Conservation (phyloP, 805 yeast genomes). For the Pachysolen tannophilus region DNA sequence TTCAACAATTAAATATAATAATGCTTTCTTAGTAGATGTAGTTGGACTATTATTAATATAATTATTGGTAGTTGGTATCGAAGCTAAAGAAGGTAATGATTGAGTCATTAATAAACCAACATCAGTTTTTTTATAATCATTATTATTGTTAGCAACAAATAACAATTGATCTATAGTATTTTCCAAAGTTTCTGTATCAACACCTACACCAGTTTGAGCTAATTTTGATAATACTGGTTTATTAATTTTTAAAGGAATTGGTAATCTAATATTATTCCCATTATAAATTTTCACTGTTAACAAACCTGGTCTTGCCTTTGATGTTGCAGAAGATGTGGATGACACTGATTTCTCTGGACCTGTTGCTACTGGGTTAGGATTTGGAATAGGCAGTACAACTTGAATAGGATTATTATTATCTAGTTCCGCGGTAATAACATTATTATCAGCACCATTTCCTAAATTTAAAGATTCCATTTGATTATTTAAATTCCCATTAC, state of each 20-base stretch:
- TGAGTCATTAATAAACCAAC: conserved; percentile 15
- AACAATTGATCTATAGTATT: conserved; percentile 24
- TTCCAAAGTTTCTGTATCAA: conserved; percentile 22
- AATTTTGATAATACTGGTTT: conserved; percentile 56
- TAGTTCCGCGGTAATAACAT: conserved; percentile 7
- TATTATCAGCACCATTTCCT: background rate
- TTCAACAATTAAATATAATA: conserved; percentile 82
- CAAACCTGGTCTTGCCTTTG: conserved; percentile 48
- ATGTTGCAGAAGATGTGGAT: background rate
- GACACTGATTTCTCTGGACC: conserved; percentile 1
- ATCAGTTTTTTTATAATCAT: conserved; percentile 10
- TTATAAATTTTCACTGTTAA: conserved; percentile 71
- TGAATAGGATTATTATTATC: conserved; percentile 7
- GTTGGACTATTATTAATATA: conserved; percentile 42
- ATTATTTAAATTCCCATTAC: conserved; percentile 2
- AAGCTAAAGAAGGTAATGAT: conserved; percentile 38
- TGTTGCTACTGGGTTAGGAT: background rate
- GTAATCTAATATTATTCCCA: conserved; percentile 60
- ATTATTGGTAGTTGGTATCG: conserved; percentile 30
- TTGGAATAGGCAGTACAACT: too few species aligned
- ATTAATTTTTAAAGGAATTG: conserved; percentile 61
- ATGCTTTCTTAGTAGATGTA: conserved; percentile 50
- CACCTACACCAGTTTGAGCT: conserved; percentile 45
- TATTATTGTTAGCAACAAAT: conserved; percentile 7
- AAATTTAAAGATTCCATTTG: background rate